A percentile compares a stretch with the other conserved stretches of the same genome.
Evolutionary conservation across 306 rosid species (phyloP).

Genomic region (Fagus crenata): DNA sequence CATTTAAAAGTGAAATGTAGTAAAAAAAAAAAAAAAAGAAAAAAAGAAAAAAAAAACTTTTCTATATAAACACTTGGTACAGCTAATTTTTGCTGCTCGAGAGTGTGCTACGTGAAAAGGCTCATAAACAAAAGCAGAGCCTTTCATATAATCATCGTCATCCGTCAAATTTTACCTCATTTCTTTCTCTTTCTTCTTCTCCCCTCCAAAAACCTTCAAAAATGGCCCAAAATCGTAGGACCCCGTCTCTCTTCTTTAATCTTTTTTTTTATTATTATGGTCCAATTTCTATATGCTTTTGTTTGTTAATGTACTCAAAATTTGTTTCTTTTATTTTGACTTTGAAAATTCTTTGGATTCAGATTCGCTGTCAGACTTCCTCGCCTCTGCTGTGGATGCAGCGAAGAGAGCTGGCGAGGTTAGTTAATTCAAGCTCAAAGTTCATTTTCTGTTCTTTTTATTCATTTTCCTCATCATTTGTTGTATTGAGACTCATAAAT

Average conservation of each 20-base stretch:
- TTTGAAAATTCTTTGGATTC: conserved; percentile 13
- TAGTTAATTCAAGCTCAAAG: conserved; percentile 7
- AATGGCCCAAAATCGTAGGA: conserved; percentile 60
- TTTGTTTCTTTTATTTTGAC: background rate
- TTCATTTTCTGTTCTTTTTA: background rate
- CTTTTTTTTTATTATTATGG: background rate
- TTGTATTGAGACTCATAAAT: background rate
- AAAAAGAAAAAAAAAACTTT: no score
- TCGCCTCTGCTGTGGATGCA: conserved; percentile 76
- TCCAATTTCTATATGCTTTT: conserved; percentile 1
- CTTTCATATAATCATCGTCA: conserved; percentile 9
- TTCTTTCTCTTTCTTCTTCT: conserved; percentile 9
- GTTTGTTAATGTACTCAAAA: no score
- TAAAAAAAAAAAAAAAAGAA: no score
- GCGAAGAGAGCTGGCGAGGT: conserved; percentile 89
- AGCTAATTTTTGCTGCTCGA: background rate
- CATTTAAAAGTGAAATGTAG: no score
- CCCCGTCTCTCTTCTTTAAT: background rate
- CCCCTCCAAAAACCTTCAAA: background rate
- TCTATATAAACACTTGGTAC: background rate
- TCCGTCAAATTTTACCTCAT: background rate
- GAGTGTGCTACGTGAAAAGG: conserved; percentile 27
- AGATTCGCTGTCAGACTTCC: conserved; percentile 63
- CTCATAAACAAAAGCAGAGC: conserved; percentile 23
- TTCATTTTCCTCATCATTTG: background rate